phyloP scores from a whole-genome alignment of 768 basidiomycete genomes.

The Auricularia cornea region DNA sequence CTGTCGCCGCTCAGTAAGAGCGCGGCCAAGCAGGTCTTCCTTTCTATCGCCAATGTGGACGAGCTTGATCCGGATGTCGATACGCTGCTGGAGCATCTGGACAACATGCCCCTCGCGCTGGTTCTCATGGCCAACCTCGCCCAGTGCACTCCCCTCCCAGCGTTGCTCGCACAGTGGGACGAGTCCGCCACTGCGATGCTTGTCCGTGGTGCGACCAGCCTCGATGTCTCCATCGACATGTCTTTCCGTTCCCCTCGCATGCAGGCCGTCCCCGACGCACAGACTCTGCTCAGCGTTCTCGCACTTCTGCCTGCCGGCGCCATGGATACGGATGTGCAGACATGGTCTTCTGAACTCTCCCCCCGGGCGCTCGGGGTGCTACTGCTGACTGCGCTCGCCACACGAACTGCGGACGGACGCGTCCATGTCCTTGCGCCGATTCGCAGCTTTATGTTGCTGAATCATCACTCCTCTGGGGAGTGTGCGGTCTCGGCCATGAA shows the following conservation, averaged over 20 bases:
- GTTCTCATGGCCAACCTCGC: conserved; percentile 19
- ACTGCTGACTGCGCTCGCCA: conserved; percentile 13
- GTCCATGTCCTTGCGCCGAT: no score
- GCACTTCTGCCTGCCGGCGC: conserved; percentile 20
- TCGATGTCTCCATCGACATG: conserved; percentile 16
- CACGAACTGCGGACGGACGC: conserved; percentile 11
- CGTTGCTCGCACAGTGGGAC: conserved; percentile 4
- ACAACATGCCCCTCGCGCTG: conserved; percentile 17
- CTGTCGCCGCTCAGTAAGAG: conserved; percentile 12
- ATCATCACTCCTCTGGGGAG: no score
- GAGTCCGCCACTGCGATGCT: conserved; percentile 1
- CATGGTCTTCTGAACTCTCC: conserved; percentile 7
- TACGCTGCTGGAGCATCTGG: conserved; percentile 12
- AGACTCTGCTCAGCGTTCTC: conserved; percentile 15
- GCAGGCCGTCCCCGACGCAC: conserved; percentile 13
- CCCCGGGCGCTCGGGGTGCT: conserved; percentile 10
- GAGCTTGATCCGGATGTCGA: conserved; percentile 15
- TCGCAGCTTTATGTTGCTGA: no score
- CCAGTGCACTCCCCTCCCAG: conserved; percentile 1
- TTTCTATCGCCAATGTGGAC: conserved; percentile 13
- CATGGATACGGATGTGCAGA: conserved; percentile 7
- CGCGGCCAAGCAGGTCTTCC: conserved; percentile 12
- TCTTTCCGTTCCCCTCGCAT: conserved; percentile 16
- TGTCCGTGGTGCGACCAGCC: conserved; percentile 11
- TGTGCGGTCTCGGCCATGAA: no score